Conservation (phyloP, 495 filamentous ascomycete species). For the Thermothielavioides terrestris region DNA sequence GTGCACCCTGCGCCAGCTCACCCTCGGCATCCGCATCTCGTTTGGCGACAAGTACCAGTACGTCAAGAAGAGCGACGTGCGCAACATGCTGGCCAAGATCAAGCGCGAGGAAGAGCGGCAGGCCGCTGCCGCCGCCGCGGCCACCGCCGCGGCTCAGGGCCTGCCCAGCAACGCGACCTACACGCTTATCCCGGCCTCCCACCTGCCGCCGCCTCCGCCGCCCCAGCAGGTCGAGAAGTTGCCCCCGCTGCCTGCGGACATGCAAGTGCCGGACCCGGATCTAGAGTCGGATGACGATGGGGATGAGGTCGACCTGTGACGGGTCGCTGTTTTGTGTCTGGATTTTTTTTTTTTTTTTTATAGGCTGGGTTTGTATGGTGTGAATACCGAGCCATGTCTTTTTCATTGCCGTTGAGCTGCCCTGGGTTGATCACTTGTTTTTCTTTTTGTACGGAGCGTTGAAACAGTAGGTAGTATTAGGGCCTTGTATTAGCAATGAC, state of each 20-base stretch:
- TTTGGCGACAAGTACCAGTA: conserved; percentile 35
- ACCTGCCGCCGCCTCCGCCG: conserved; percentile 22
- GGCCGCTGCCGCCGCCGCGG: conserved; percentile 14
- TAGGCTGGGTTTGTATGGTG: no score
- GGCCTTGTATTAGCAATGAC: no score
- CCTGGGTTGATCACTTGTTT: no score
- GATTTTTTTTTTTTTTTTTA: no score
- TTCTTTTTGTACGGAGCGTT: no score
- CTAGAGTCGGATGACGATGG: conserved; percentile 27
- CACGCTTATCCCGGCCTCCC: conserved; percentile 22
- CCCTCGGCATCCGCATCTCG: conserved; percentile 27
- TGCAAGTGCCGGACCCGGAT: conserved; percentile 30
- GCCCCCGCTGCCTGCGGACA: conserved; percentile 20
- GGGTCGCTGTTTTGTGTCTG: no score
- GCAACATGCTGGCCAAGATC: conserved; percentile 30
- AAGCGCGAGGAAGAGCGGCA: conserved; percentile 28
- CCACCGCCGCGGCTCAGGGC: conserved; percentile 13
- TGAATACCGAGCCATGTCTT: no score
- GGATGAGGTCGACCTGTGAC: conserved; percentile 16
- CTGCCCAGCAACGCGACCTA: conserved; percentile 20
- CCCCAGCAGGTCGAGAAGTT: conserved; percentile 18
- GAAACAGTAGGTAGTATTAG: no score
- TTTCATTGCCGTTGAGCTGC: no score
- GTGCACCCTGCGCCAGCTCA: conserved; percentile 26
- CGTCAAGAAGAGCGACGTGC: conserved; percentile 28